Base-by-base conservation (phyloP, 2,329 filamentous ascomycete genomes). In the Fusarium drepaniforme region DNA sequence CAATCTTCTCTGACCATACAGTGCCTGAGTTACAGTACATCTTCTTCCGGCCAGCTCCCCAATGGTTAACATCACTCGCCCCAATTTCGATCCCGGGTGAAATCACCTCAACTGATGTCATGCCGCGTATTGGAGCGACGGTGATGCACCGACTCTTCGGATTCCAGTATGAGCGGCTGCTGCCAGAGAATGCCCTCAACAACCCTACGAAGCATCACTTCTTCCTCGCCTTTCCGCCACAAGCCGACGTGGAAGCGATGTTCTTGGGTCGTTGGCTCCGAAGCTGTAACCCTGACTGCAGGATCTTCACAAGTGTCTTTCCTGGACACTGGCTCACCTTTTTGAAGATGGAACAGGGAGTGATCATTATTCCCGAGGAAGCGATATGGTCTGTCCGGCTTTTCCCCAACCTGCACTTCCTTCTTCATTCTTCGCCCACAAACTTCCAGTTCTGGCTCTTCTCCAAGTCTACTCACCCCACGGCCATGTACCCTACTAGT, bases 281-380 rank as follows among this genome's bases (percentile, higher is more conserved):
- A 8, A 75, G 74, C 6, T 83, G 81, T 40, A 82, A 86, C 37
- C 74, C 82, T 0, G 72, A 82, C 3, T 87, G 85, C 72, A 83
- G 81, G 21, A 81, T 90, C 12, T 86, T 83, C 35, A 83, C 81
- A 8, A 85, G 84, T 58, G 75, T 84, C 15, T 77, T 77, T 1
- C 40, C 82, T 8, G 88, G 88, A 1, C 82, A 86, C 11, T 91
- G 89, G 89, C 71, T 79, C 6, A 81, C 80, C 21, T 90, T 91
- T 70, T 35, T 79, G 11, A 79, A 79, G 21, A 69, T 75, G 4
- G 66, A 75, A 1, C 61, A 75, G 49, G 80, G 82, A 23, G 71
- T 77, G 59, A 77, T 89, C 13, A 85, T 90, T 40, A 78, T 89
- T 4, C 86, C 89, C 68, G 86, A 88, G 76, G 80, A 83, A 15